phyloP scores from a whole-genome alignment of 306 rosid species.

The Sophora flavescens region DNA sequence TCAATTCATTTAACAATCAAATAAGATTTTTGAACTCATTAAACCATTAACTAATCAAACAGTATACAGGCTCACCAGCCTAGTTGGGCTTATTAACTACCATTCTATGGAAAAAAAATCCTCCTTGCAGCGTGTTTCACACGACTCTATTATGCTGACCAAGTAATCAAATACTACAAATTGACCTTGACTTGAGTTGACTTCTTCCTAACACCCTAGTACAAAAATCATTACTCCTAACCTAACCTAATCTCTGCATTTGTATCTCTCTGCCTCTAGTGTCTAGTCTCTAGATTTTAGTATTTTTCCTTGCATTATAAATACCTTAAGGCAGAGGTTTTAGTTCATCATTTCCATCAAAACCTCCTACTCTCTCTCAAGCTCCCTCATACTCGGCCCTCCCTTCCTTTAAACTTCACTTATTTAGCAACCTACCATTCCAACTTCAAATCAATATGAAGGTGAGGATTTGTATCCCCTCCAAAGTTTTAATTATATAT shows the following conservation, averaged over 20 bases:
- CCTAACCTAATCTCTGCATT: no score
- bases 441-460: slow-evolving; percentile 43
- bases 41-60: no score
- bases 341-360: neutral
- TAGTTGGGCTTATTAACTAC: no score
- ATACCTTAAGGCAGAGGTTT: neutral
- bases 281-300: neutral
- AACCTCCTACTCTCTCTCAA: slow-evolving; percentile 1
- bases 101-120: no score
- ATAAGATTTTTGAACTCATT: no score
- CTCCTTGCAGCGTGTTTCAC: slow-evolving; percentile 2
- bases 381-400: neutral
- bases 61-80: no score
- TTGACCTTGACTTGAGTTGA: slow-evolving; percentile 32
- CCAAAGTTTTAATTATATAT: neutral
- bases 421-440: neutral
- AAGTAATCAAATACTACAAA: neutral
- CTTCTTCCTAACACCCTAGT: neutral
- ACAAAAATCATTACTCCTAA: no score
- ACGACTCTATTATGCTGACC: slow-evolving; percentile 36
- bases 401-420: neutral
- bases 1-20: no score
- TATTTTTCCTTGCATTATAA: slow-evolving; percentile 33
- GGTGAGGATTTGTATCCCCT: slow-evolving; percentile 35
- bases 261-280: no score